phyloP scores from a whole-genome alignment of 2,329 filamentous ascomycete species.

The Neurospora sp. region DNA sequence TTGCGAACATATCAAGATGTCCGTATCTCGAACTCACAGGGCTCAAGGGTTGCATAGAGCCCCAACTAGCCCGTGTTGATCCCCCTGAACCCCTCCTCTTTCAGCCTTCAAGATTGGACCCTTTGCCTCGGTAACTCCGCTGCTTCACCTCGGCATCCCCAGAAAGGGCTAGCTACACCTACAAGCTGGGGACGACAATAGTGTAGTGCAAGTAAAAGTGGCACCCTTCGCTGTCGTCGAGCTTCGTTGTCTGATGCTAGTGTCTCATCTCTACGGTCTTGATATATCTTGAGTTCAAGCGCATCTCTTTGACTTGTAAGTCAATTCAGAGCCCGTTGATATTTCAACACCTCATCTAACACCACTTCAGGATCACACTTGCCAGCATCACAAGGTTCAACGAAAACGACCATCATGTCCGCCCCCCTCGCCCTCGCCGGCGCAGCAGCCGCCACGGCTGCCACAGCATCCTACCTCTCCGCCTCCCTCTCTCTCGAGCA shows the following conservation, averaged over 20 bases:
- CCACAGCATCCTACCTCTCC: conserved; percentile 65
- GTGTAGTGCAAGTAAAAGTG: not conserved
- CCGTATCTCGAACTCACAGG: not conserved
- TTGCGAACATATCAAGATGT: too few relatives aligned
- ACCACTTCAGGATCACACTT: not conserved
- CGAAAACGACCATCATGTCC: not conserved
- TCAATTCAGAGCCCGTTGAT: not conserved
- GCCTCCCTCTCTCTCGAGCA: conserved; percentile 58
- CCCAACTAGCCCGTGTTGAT: not conserved
- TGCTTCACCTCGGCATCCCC: not conserved
- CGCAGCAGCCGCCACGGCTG: conserved; percentile 60
- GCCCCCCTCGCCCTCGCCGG: conserved; percentile 39
- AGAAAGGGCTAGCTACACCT: not conserved
- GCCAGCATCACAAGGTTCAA: not conserved
- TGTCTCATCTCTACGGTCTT: not conserved
- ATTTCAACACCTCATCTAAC: not conserved
- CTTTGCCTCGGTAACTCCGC: not conserved
- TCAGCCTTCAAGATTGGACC: not conserved
- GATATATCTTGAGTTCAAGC: not conserved
- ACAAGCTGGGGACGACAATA: not conserved
- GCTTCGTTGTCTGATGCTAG: not conserved
- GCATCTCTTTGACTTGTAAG: not conserved
- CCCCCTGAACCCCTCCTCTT: not conserved
- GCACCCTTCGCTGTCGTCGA: not conserved
- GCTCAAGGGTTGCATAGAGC: not conserved